Conservation (phyloP, 2,329 filamentous ascomycete species). For the Trichoderma koningii region DNA sequence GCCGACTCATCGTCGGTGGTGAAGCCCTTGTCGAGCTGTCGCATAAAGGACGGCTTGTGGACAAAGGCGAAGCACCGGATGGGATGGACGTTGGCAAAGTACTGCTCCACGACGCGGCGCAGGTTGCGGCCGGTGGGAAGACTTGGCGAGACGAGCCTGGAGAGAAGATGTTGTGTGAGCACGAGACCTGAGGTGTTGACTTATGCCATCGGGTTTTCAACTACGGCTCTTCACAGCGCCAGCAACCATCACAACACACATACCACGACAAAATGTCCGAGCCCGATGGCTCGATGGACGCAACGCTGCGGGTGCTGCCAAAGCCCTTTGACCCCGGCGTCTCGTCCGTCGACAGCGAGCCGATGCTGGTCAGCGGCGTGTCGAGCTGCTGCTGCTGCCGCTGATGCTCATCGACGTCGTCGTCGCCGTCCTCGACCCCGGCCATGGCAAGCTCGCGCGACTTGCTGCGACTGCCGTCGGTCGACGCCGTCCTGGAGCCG, state of each 20-base stretch:
- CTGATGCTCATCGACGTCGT: neutral
- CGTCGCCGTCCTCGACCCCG: slow-evolving; percentile 14
- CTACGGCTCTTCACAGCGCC: neutral
- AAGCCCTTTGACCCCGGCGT: neutral
- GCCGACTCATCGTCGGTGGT: slow-evolving; percentile 42
- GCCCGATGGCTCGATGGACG: slow-evolving; percentile 21
- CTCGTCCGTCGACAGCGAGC: slow-evolving; percentile 7
- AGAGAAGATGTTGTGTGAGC: slow-evolving; percentile 1
- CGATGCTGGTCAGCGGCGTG: neutral
- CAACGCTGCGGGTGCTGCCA: slow-evolving; percentile 22
- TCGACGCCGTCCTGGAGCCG: slow-evolving; percentile 23
- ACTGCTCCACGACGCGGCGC: slow-evolving; percentile 43
- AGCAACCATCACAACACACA: neutral
- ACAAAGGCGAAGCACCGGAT: slow-evolving; percentile 46
- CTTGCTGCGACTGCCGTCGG: slow-evolving; percentile 24
- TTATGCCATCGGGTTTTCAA: neutral
- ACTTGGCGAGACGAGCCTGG: slow-evolving; percentile 40
- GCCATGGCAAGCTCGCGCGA: slow-evolving; percentile 20
- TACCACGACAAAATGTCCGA: slow-evolving; percentile 30
- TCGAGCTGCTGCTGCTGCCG: neutral
- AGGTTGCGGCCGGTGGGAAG: slow-evolving; percentile 41
- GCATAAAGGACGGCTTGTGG: slow-evolving; percentile 44
- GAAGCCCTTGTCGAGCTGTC: slow-evolving; percentile 43
- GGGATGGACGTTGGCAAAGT: slow-evolving; percentile 46
- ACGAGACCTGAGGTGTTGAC: neutral